These are phyloP conservation scores for Bolboschoenus planiculmis DNA, from an alignment of 176 grass and related monocot genomes.

Conservation along the genomic window DNA sequence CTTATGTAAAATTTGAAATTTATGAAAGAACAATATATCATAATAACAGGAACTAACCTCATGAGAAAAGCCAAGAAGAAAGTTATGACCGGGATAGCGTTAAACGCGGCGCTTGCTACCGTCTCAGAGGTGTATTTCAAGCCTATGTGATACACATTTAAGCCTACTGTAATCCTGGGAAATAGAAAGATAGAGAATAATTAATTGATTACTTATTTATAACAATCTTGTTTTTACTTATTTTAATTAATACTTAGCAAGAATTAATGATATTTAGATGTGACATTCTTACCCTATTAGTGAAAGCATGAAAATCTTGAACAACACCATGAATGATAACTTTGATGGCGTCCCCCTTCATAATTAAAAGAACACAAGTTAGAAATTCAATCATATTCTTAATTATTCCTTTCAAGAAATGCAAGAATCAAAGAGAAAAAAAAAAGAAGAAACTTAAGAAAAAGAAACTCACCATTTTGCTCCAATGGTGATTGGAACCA, in stretches of 20 bases:
- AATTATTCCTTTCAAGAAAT: no score
- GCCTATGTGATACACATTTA: slow-evolving; percentile 47
- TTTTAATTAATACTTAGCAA: neutral
- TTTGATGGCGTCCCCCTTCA: slow-evolving; percentile 40
- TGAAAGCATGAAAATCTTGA: slow-evolving; percentile 73
- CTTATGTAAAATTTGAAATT: neutral
- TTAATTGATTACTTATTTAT: neutral
- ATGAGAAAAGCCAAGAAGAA: slow-evolving; percentile 55
- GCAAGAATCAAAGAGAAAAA: neutral
- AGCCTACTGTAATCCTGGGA: slow-evolving; percentile 44
- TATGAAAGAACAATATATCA: neutral
- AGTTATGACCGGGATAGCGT: slow-evolving; percentile 52
- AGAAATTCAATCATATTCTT: neutral
- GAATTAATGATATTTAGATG: neutral
- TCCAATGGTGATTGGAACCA: slow-evolving; percentile 45
- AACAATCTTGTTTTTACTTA: neutral
- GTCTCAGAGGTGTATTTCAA: slow-evolving; percentile 62
- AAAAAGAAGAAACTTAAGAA: neutral
- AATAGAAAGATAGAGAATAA: neutral
- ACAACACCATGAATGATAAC: slow-evolving; percentile 29
- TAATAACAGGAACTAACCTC: slow-evolving; percentile 21
- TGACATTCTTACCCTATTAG: slow-evolving; percentile 41
- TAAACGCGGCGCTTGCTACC: slow-evolving; percentile 36
- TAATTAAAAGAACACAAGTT: neutral
- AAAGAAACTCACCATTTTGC: slow-evolving; percentile 21